A percentile compares a stretch with the other conserved stretches of the same genome.
phyloP scores from a whole-genome alignment of 345 rosid species.

The Gossypium mustelinum region DNA sequence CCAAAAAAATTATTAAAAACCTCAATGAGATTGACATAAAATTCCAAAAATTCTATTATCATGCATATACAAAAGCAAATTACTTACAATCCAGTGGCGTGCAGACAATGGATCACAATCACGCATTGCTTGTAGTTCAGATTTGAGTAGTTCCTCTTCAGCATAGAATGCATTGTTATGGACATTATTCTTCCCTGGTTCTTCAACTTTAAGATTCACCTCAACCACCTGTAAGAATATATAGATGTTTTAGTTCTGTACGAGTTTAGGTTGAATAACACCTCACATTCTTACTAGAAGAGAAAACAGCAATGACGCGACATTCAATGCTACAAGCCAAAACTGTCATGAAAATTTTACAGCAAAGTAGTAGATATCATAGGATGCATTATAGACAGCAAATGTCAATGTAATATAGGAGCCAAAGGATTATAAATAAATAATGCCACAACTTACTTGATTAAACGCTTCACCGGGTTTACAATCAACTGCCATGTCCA shows the following conservation, averaged over 20 bases:
- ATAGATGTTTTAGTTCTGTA: neutral
- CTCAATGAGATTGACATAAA: neutral
- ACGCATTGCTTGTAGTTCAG: slow-evolving; percentile 65
- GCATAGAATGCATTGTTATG: slow-evolving; percentile 77
- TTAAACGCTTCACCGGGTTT: slow-evolving; percentile 63
- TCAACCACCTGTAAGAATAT: slow-evolving; percentile 49
- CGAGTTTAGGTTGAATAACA: neutral
- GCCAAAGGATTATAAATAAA: neutral
- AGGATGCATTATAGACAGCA: neutral
- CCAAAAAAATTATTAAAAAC: neutral
- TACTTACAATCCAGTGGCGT: slow-evolving; percentile 78
- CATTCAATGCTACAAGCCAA: neutral
- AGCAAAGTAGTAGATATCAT: neutral
- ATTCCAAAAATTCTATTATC: neutral
- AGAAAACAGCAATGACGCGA: neutral
- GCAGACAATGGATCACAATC: slow-evolving; percentile 62
- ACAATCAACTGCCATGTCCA: slow-evolving; percentile 80
- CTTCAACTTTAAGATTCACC: slow-evolving; percentile 66
- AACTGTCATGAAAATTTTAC: slow-evolving; percentile 2
- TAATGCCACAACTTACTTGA: slow-evolving; percentile 32
- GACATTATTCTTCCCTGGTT: slow-evolving; percentile 59
- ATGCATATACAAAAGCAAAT: neutral
- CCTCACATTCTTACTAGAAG: neutral
- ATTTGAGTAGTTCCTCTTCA: slow-evolving; percentile 52
- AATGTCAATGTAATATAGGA: neutral